Conservation (phyloP, 805 yeast species). For the Candida cerambycidarum region DNA sequence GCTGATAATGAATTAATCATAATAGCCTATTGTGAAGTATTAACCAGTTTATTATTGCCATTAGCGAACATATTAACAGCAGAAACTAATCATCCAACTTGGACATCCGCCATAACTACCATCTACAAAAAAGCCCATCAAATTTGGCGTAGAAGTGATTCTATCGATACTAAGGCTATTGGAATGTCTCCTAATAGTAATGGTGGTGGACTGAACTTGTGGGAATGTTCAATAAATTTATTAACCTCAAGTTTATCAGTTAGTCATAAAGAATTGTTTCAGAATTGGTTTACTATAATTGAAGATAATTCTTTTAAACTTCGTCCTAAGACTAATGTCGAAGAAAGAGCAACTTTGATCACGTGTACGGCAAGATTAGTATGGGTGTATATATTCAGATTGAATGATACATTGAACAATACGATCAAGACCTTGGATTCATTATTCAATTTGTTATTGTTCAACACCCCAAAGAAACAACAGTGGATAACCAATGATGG, state of each 20-base stretch:
- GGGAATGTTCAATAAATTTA: conserved; percentile 68
- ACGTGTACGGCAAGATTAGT: conserved; percentile 69
- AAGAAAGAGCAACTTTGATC: conserved; percentile 54
- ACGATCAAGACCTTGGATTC: conserved; percentile 76
- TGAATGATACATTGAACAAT: conserved; percentile 84
- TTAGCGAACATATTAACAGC: conserved; percentile 86
- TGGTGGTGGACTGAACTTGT: conserved; percentile 29
- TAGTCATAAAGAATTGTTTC: conserved; percentile 73
- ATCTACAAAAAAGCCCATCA: conserved; percentile 53
- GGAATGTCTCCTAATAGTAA: conserved; percentile 14
- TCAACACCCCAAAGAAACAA: conserved; percentile 55
- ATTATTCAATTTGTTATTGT: conserved; percentile 57
- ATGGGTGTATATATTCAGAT: conserved; percentile 88
- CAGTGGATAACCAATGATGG: conserved; percentile 75
- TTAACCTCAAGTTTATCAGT: conserved; percentile 77
- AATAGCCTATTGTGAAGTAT: conserved; percentile 82
- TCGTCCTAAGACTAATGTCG: conserved; percentile 57
- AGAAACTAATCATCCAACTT: conserved; percentile 92
- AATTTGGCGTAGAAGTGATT: conserved; percentile 39
- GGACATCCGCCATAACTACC: conserved; percentile 78
- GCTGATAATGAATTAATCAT: conserved; percentile 66
- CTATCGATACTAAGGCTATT: conserved; percentile 1
- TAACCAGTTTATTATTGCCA: conserved; percentile 72
- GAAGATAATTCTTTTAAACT: conserved; percentile 62
- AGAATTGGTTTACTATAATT: conserved; percentile 68